phyloP scores from a whole-genome alignment of 2,329 filamentous ascomycete genomes.

The Fusarium caatingaense region DNA sequence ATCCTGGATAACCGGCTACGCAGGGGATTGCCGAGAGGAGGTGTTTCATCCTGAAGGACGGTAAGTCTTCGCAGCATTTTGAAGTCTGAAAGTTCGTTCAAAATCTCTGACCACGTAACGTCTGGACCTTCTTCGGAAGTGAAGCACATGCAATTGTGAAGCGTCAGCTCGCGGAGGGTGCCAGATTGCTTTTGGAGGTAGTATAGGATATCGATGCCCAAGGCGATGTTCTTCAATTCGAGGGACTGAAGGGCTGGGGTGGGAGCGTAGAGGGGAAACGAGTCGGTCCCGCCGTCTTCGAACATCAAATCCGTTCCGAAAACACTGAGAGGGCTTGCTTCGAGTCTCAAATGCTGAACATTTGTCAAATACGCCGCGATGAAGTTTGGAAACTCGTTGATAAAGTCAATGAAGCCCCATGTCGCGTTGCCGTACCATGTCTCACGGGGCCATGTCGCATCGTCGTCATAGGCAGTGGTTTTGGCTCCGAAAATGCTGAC shows the following conservation, averaged over 20 bases:
- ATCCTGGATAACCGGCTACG: accelerated
- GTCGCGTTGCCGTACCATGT: background rate
- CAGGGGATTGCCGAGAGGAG: too few species aligned
- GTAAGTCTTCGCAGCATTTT: background rate
- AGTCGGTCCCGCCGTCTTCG: background rate
- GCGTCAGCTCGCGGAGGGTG: background rate
- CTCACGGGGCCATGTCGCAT: too few species aligned
- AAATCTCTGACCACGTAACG: accelerated
- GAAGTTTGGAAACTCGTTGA: accelerated
- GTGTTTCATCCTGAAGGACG: background rate
- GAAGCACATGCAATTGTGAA: background rate
- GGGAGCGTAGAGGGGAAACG: background rate
- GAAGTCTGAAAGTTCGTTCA: background rate
- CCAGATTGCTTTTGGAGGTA: accelerated
- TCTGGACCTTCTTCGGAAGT: accelerated
- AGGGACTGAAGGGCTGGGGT: background rate
- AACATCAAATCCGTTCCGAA: background rate
- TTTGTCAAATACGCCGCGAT: background rate
- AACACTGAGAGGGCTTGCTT: accelerated
- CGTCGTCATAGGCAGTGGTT: too few species aligned
- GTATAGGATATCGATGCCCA: accelerated
- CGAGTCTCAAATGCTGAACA: background rate
- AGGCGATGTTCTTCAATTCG: background rate
- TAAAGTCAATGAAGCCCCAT: accelerated
- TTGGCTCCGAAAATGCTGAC: background rate